Base-by-base conservation (phyloP, 1,284 basidiomycete species). In the Tilletia setariae region DNA sequence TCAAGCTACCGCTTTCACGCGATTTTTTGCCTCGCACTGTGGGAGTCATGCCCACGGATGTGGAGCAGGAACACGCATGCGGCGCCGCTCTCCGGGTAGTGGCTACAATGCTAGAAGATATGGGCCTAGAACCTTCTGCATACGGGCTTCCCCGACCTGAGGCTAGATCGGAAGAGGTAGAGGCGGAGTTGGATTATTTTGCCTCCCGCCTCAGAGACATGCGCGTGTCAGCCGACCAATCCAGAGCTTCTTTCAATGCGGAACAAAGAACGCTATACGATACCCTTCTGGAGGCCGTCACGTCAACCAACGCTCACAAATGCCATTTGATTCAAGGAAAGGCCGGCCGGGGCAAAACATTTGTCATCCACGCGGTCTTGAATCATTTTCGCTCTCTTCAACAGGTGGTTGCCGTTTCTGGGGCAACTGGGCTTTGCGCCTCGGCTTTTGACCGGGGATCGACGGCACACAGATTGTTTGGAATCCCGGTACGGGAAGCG, bases 321-420 rank as follows among this genome's bases (percentile, higher is more conserved):
- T 13, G n/a, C 13, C 13, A n/a, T n/a, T n/a, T n/a, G n/a, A n/a
- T n/a, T n/a, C n/a, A n/a, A n/a, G n/a, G n/a, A n/a, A n/a, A n/a
- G 44, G 44, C 44, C 15, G 1, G 44, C 13, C 13, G 44, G 44
- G 44, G 44, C 15, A 46, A 46, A n/a, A 46, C 44, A n/a, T 46
- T 46, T 46, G 44, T 46, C 44, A 46, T 46, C 44, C 44, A 46
- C n/a, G 44, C 44, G 44, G n/a, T 46, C 44, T 13, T 46, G 44
- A 46, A 46, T 46, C 44, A 46, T n/a, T 46, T 46, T n/a, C 13
- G 44, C 13, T 46, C 44, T 13, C n/a, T 46, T 13, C 15, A 46
- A n/a, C 13, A 15, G 44, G 44, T 46, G 13, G 44, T 46, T 13
- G 44, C 15, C 15, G 44, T 2, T 46, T 46, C 44, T 46, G 44